A percentile compares a stretch with the other conserved stretches of the same genome.
phyloP scores from a whole-genome alignment of 495 filamentous ascomycete genomes.

The Hapsidospora chrysogenum region DNA sequence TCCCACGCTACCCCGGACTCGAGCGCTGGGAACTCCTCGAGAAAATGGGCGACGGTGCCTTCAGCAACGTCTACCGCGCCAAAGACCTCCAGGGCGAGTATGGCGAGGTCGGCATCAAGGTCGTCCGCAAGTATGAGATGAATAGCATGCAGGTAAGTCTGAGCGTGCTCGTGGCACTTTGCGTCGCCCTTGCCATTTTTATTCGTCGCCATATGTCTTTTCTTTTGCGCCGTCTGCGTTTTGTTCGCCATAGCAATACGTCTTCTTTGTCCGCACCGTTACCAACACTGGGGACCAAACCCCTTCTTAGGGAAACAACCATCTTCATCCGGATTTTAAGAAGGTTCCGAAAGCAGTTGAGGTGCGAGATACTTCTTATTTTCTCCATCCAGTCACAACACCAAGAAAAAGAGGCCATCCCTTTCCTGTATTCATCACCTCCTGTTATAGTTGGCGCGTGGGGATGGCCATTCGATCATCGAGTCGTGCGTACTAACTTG shows the following conservation, averaged over 20 bases:
- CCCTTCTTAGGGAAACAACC: slow-evolving; percentile 53
- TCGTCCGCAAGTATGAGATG: slow-evolving; percentile 97
- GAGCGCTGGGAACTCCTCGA: slow-evolving; percentile 81
- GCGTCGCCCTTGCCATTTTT: slow-evolving; percentile 16
- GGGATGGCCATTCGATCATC: not conserved
- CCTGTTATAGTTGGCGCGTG: not conserved
- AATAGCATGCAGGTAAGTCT: slow-evolving; percentile 86
- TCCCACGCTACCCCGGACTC: slow-evolving; percentile 81
- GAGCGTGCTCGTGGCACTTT: slow-evolving; percentile 4
- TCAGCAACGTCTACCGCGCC: slow-evolving; percentile 95
- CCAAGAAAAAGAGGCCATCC: not conserved
- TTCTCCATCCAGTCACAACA: slow-evolving; percentile 10
- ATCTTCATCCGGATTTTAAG: slow-evolving; percentile 89
- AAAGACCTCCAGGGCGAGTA: slow-evolving; percentile 49
- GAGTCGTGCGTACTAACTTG: slow-evolving; percentile 5
- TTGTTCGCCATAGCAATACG: slow-evolving; percentile 7
- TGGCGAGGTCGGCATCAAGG: slow-evolving; percentile 89
- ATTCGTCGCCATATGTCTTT: slow-evolving; percentile 3
- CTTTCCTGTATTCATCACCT: slow-evolving; percentile 2
- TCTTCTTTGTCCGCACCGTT: slow-evolving; percentile 11
- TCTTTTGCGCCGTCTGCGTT: slow-evolving; percentile 3
- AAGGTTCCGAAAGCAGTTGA: slow-evolving; percentile 87
- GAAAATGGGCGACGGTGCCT: slow-evolving; percentile 98
- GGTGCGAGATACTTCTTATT: slow-evolving; percentile 55
- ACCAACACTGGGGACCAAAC: slow-evolving; percentile 16